phyloP scores from a whole-genome alignment of 768 basidiomycete species.

The Macrolepiota albuminosa region DNA sequence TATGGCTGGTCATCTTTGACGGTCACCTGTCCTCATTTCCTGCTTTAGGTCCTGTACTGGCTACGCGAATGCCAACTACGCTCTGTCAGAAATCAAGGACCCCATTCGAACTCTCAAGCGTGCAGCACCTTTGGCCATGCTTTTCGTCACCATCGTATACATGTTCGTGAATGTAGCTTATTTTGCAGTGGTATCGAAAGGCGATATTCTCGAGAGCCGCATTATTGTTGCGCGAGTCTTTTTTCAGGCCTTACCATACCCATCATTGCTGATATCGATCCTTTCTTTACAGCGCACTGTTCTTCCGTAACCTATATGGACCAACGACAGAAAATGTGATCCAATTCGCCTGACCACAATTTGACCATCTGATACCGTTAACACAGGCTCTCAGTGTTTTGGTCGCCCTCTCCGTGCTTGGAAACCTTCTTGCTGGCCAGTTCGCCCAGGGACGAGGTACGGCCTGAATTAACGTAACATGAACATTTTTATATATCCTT shows the following conservation, averaged over 20 bases:
- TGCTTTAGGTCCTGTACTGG: constrained; percentile 62
- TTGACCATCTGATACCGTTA: background rate
- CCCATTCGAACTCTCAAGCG: constrained; percentile 68
- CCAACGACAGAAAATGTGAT: constrained; percentile 52
- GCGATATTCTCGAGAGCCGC: constrained; percentile 60
- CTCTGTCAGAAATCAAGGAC: constrained; percentile 63
- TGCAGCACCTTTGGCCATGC: constrained; percentile 65
- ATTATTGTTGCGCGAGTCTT: constrained; percentile 61
- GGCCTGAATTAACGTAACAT: background rate
- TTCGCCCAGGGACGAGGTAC: constrained; percentile 66
- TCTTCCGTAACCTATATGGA: constrained; percentile 73
- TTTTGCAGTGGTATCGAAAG: constrained; percentile 67
- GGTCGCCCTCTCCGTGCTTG: constrained; percentile 61
- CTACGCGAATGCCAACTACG: constrained; percentile 73
- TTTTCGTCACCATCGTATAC: constrained; percentile 55
- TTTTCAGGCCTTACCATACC: background rate
- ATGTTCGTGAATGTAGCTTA: constrained; percentile 68
- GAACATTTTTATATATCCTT: background rate
- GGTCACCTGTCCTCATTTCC: background rate
- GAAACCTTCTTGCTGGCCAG: constrained; percentile 57
- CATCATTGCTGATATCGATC: background rate
- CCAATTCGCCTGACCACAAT: background rate
- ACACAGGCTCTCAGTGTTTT: constrained; percentile 52
- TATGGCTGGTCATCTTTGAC: constrained; percentile 19
- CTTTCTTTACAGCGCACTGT: constrained; percentile 45